These are phyloP conservation scores for Trichodelitschia bisporula DNA, from an alignment of 495 filamentous ascomycete species.

Conservation along the genomic window DNA sequence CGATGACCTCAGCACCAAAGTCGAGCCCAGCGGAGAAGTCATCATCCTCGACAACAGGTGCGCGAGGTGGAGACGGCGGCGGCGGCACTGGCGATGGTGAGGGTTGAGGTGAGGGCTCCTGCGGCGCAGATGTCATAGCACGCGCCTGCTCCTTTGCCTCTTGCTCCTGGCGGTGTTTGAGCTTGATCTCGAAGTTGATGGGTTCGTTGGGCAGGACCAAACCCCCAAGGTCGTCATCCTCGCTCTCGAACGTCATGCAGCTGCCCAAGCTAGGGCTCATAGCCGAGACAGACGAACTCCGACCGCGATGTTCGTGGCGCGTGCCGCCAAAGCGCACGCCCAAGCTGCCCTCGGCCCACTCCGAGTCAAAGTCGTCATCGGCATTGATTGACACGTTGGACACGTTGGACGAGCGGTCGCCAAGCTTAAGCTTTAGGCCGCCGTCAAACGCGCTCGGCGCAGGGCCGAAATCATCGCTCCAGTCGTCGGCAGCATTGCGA, in stretches of 20 bases:
- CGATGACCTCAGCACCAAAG: conserved; percentile 59
- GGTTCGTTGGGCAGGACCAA: conserved; percentile 63
- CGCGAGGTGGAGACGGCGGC: neutral
- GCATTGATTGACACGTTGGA: conserved; percentile 11
- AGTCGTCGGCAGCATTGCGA: conserved; percentile 65
- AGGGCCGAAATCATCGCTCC: conserved; percentile 50
- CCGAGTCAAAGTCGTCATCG: conserved; percentile 50
- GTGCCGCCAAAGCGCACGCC: conserved; percentile 76
- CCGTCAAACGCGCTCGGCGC: conserved; percentile 18
- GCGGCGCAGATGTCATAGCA: too few relatives aligned
- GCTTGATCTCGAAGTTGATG: conserved; percentile 48
- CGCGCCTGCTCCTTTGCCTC: conserved; percentile 5
- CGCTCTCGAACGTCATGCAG: conserved; percentile 77
- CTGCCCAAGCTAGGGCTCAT: conserved; percentile 81
- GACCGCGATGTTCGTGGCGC: conserved; percentile 46
- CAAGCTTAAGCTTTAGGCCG: neutral
- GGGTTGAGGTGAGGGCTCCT: neutral
- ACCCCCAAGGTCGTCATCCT: conserved; percentile 74
- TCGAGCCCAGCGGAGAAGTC: conserved; percentile 35
- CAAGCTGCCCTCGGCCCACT: conserved; percentile 81
- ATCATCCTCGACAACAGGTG: neutral
- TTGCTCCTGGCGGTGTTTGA: conserved; percentile 33
- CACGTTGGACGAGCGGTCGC: neutral
- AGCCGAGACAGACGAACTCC: conserved; percentile 66
- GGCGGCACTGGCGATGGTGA: neutral